Base-by-base conservation (phyloP, 148 eudicot species). In the Rhododendron simsii region DNA sequence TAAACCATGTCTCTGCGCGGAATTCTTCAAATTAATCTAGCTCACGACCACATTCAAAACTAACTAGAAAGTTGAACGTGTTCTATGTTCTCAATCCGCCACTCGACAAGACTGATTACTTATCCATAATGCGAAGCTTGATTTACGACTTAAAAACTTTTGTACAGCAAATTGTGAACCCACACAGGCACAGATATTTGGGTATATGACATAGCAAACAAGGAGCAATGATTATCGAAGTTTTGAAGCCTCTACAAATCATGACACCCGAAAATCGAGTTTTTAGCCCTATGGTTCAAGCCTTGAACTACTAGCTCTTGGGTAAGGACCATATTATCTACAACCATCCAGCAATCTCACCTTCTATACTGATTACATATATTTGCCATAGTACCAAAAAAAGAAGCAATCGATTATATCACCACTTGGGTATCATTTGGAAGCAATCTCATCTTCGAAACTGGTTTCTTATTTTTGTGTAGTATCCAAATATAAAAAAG, bases 401-500 rank as follows among this genome's bases (percentile, higher is more conserved):
- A 2, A 67, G 8, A 65, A 45, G 57, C 55, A 67, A 69, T 28
- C 30, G 10, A 15, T 41, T 35, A 16, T 28, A 67, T 5, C 65
- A 20, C 9, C n/a, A 59, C 9, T 20, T 55, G 61, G 26, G 6
- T 23, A 30, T 67, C 18, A 12, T 11, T 4, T 26, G 13, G 44
- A 59, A 85, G 80, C 92, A 89, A 79, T 69, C 37, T 44, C 30
- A 41, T 79, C 18, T 12, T 44, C 0, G 47, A 69, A 67, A 28
- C 37, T 69, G 75, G 75, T 69, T 71, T 71, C 76, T 26, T 67
- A 71, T 4, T 1, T 13, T 33, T 71, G 37, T 6, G 20, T 1
- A 33, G 41, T 14, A 33, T 14, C 41, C 16, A 33, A 30, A 67
- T 67, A 67, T 13, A 69, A 69, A 69, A 69, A 69, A 26, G 7